phyloP scores from a whole-genome alignment of 208 protist species.

The Acanthamoeba healyi region DNA sequence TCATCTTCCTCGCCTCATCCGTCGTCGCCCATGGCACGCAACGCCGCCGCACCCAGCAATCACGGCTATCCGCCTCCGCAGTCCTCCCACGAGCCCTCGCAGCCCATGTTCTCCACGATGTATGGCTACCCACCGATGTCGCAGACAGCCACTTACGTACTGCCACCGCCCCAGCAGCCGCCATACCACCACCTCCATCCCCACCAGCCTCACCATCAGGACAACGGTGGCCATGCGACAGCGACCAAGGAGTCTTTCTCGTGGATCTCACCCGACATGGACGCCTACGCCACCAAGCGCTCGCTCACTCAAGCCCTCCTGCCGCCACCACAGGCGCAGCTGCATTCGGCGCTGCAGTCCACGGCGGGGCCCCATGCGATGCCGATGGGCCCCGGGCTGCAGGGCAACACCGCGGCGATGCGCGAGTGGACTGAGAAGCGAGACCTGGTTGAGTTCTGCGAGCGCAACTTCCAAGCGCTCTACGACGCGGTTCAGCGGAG shows the following conservation, averaged over 20 bases:
- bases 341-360: too few species aligned
- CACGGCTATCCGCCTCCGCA: neutral
- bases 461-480: constrained; percentile 3
- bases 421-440: constrained; percentile 32
- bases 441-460: constrained; percentile 39
- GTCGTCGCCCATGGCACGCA: too few species aligned
- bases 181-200: neutral
- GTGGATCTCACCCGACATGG: neutral
- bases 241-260: constrained; percentile 3
- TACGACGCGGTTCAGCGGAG: neutral
- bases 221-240: too few species aligned
- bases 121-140: neutral
- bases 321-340: too few species aligned
- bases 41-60: neutral
- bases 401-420: neutral
- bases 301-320: too few species aligned
- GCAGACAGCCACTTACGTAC: too few species aligned
- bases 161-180: neutral
- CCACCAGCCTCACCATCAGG: neutral
- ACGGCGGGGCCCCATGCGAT: too few species aligned
- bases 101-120: too few species aligned
- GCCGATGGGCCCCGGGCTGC: neutral
- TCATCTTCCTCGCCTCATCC: neutral
- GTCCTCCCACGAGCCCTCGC: neutral
- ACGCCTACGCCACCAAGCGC: neutral